Conservation (phyloP, 208 protist genomes). For the Balamuthia mandrillaris region DNA sequence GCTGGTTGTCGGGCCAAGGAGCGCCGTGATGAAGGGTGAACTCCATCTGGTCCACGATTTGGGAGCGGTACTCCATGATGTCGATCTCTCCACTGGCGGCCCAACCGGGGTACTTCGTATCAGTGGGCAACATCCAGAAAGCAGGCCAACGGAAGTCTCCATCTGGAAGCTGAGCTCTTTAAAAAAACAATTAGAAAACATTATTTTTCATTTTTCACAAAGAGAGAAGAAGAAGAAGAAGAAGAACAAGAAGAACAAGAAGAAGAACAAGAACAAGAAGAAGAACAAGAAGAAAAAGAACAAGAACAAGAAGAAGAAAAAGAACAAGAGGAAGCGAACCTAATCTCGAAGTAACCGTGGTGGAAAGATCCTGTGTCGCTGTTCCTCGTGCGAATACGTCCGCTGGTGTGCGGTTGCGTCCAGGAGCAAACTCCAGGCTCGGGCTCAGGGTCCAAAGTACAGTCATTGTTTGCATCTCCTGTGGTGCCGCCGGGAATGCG, state of each 20-base stretch:
- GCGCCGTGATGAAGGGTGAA: not conserved
- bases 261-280: not conserved
- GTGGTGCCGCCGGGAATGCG: too few relatives aligned
- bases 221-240: not conserved
- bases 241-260: too few relatives aligned
- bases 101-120: not conserved
- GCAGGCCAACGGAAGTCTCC: not conserved
- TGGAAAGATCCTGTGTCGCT: too few relatives aligned
- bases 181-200: not conserved
- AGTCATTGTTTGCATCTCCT: too few relatives aligned
- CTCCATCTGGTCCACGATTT: not conserved
- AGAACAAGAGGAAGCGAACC: too few relatives aligned
- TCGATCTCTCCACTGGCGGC: not conserved
- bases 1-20: not conserved
- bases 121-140: not conserved
- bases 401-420: not conserved
- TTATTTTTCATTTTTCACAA: not conserved
- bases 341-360: too few relatives aligned
- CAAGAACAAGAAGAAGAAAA: too few relatives aligned
- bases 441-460: too few relatives aligned
- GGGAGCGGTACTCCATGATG: not conserved
- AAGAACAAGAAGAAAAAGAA: not conserved
- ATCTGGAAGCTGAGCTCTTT: not conserved
- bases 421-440: not conserved
- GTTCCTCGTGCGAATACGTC: too few relatives aligned